Percentiles rank a stretch among this genome's conserved stretches.
These are phyloP conservation scores for Zopfochytrium polystomum DNA, from an alignment of 371 early-diverging fungal genomes.

Conservation along the genomic window DNA sequence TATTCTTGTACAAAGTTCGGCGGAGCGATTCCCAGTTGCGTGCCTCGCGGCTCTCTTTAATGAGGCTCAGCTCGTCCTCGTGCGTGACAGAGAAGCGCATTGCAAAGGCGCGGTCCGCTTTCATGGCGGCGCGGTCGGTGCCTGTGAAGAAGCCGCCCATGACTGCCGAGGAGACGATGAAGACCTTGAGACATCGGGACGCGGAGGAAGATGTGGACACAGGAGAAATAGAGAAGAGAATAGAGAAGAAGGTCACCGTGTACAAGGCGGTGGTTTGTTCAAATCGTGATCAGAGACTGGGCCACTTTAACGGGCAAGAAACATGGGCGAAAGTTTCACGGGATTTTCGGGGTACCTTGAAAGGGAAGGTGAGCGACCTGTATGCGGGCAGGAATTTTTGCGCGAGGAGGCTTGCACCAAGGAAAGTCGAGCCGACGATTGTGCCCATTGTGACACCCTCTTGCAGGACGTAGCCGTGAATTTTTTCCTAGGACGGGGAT, in stretches of 20 bases:
- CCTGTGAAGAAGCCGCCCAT: constrained; percentile 37
- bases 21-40: constrained; percentile 10
- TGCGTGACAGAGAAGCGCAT: constrained; percentile 19
- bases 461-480: constrained; percentile 25
- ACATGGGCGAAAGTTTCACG: too few species aligned
- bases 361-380: constrained; percentile 26
- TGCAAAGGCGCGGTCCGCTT: constrained; percentile 30
- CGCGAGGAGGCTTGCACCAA: constrained; percentile 10
- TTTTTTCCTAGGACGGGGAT: constrained; percentile 18
- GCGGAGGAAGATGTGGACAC: constrained; percentile 16
- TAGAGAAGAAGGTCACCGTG: background rate
- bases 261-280: too few species aligned
- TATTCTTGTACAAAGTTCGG: constrained; percentile 5
- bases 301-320: too few species aligned
- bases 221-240: constrained; percentile 5
- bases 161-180: constrained; percentile 23
- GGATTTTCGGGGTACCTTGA: constrained; percentile 27
- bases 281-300: too few species aligned
- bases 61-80: constrained; percentile 8
- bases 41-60: background rate
- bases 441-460: constrained; percentile 26
- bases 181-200: constrained; percentile 13
- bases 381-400: constrained; percentile 19
- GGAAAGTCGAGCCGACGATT: constrained; percentile 10
- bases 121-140: constrained; percentile 39